phyloP scores from a whole-genome alignment of 2,329 filamentous ascomycete species.

The Neonectria punicea region DNA sequence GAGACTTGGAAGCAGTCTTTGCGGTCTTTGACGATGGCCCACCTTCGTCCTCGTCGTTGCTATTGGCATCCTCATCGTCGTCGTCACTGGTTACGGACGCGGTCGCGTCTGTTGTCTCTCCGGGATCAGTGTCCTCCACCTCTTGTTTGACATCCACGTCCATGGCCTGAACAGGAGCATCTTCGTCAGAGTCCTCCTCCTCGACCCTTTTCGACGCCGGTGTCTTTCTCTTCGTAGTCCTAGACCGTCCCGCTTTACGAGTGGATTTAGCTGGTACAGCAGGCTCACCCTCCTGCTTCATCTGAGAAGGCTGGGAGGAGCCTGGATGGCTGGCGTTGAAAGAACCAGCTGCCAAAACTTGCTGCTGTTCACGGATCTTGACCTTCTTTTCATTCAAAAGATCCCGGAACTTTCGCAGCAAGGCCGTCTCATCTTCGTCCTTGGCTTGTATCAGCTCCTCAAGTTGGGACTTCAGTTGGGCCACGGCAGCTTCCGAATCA shows the following conservation, averaged over 20 bases:
- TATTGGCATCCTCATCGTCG: slow-evolving; percentile 51
- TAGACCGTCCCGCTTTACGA: slow-evolving; percentile 49
- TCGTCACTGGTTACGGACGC: slow-evolving; percentile 57
- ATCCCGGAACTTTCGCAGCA: slow-evolving; percentile 76
- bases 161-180: slow-evolving; percentile 56
- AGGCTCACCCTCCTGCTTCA: slow-evolving; percentile 10
- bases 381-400: slow-evolving; percentile 83
- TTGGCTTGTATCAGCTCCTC: slow-evolving; percentile 75
- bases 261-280: slow-evolving; percentile 36
- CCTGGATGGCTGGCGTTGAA: slow-evolving; percentile 49
- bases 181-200: slow-evolving; percentile 57
- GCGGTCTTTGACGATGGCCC: slow-evolving; percentile 16
- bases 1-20: neutral
- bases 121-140: slow-evolving; percentile 54
- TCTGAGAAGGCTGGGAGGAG: slow-evolving; percentile 43
- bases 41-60: slow-evolving; percentile 39
- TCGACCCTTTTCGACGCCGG: slow-evolving; percentile 50
- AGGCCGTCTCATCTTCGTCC: slow-evolving; percentile 70
- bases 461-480: slow-evolving; percentile 70
- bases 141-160: slow-evolving; percentile 56
- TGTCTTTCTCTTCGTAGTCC: slow-evolving; percentile 63
- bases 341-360: slow-evolving; percentile 62
- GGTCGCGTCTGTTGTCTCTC: slow-evolving; percentile 53
- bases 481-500: slow-evolving; percentile 65
- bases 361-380: slow-evolving; percentile 80